A percentile compares a stretch with the other conserved stretches of the same genome.
These are phyloP conservation scores for Raphidocelis subcapitata DNA, from an alignment of 139 green algal genomes.

Conservation along the genomic window DNA sequence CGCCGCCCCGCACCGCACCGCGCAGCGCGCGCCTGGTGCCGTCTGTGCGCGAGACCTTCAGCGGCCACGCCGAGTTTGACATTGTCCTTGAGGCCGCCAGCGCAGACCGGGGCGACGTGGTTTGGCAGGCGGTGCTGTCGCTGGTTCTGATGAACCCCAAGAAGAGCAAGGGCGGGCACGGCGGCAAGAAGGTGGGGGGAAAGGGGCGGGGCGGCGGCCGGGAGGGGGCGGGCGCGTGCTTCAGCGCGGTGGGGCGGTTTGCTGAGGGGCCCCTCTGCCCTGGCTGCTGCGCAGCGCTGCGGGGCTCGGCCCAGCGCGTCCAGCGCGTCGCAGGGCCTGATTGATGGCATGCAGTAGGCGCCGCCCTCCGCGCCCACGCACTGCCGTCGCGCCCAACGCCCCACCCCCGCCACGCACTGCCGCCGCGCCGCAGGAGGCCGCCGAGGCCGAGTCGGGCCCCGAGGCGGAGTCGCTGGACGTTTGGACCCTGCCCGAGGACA, in stretches of 20 bases:
- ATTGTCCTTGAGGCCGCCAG: conserved; percentile 15
- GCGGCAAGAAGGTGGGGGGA: conserved; percentile 11
- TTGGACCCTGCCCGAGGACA: conserved; percentile 28
- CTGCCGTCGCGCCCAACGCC: too few species aligned
- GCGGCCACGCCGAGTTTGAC: conserved; percentile 33
- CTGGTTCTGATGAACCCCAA: conserved; percentile 36
- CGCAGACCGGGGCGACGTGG: conserved; percentile 10
- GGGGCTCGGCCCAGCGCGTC: too few species aligned
- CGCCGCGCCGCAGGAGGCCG: background rate
- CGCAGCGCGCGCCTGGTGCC: background rate
- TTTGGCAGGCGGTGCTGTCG: conserved; percentile 31
- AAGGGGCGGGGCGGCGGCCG: too few species aligned
- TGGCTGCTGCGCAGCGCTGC: too few species aligned
- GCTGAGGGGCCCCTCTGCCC: too few species aligned
- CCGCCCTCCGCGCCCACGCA: too few species aligned
- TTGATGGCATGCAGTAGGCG: too few species aligned
- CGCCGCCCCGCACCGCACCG: too few species aligned
- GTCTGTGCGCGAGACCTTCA: conserved; percentile 24
- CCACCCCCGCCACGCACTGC: too few species aligned
- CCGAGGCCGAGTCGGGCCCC: background rate
- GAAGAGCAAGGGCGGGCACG: conserved; percentile 10
- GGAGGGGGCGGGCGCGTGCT: background rate
- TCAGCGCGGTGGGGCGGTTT: too few species aligned
- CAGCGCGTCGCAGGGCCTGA: too few species aligned
- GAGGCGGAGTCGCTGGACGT: background rate